Conservation (phyloP, 1,284 basidiomycete genomes). For the Ceratobasidium sp. region DNA sequence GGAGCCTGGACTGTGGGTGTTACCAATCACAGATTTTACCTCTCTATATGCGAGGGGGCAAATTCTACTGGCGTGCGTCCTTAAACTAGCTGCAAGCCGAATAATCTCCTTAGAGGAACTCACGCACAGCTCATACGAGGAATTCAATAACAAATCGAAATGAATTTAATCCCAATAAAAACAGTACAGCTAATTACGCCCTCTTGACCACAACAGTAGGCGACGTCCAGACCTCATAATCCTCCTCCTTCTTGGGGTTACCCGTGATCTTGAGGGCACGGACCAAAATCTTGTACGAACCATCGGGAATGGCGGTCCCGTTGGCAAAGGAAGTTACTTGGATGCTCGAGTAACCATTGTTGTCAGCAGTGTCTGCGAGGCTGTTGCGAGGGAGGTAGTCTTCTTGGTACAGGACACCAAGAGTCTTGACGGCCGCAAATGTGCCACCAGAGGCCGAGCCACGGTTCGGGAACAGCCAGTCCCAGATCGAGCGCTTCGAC, state of each 20-base stretch:
- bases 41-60: no score
- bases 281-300: conserved; percentile 40
- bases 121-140: no score
- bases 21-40: no score
- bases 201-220: conserved; percentile 30
- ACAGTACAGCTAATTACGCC: neutral
- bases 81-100: no score
- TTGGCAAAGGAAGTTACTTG: conserved; percentile 34
- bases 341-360: conserved; percentile 10
- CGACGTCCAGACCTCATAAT: conserved; percentile 41
- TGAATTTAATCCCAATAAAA: neutral
- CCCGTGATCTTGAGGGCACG: conserved; percentile 41
- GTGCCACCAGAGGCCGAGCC: neutral
- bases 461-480: conserved; percentile 22
- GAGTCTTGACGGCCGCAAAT: conserved; percentile 10
- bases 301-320: conserved; percentile 40
- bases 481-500: conserved; percentile 27
- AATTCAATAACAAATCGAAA: no score
- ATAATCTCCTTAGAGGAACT: no score
- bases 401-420: conserved; percentile 5
- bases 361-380: conserved; percentile 2
- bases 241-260: conserved; percentile 36
- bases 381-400: conserved; percentile 24
- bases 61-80: no score
- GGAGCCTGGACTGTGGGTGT: no score